Base-by-base conservation (phyloP, 257 asterid genomes). In the Datura wrightii region DNA sequence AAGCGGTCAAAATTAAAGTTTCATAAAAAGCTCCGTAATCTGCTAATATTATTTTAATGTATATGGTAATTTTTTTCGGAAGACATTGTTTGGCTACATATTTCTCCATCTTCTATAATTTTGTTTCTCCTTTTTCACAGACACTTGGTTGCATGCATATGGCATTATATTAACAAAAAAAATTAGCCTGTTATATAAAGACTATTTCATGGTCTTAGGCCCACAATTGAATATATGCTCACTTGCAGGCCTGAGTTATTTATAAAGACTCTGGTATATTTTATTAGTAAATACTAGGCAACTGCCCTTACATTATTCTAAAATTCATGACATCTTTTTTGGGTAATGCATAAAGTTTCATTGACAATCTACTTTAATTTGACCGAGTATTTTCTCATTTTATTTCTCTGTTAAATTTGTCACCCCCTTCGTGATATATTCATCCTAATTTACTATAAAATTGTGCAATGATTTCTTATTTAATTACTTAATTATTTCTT, bases 241-340 rank as follows among this genome's bases (percentile, higher is more conserved):
- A 44, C 54, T 63, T 74, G 87, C 87, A 87, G 87, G 85, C 87
- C 85, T 50, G 60, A 37, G 15, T 79, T 79, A 62, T 80, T 65
- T 70, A 72, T 72, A 71, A 37, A 62, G 55, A 78, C 63, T n/a
- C 58, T 80, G 31, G 31, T 24, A 37, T 78, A 62, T 53, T 31
- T 74, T 48, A 24, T 24, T 24, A 24, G 10, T 8, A 0, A 72
- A 72, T 46, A 72, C 14, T 80, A 65, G 59, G 79, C 82, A 58
- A 58, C n/a, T 48, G 78, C 34, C 48, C 67, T 53, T 37, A 71
- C 41, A 48, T 59, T 63, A 79, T 37, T 74, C 79, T 79, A 48
- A 10, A 44, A 74, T 46, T 44, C 19, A 19, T 11, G 42, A 5
- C 19, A 74, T 19, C 37, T 5, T 19, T 24, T 74, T 74, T 6